Base-by-base conservation (phyloP, 495 filamentous ascomycete genomes). In the Aspergillus egyptiacus region DNA sequence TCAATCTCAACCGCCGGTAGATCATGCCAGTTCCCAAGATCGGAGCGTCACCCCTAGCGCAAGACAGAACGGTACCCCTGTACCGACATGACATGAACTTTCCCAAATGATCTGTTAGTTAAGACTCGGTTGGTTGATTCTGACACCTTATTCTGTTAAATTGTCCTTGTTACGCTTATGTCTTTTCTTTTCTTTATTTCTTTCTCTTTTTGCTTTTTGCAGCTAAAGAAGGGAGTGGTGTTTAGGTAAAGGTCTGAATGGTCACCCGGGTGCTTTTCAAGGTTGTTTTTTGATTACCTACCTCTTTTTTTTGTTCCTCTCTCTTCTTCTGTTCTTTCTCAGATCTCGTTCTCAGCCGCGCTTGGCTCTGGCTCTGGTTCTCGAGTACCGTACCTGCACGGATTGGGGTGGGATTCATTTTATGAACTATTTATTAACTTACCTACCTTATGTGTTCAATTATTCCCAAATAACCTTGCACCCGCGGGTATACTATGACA, bases 1-100 rank as follows among this genome's bases (percentile, higher is more conserved):
- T 24, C 72, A 75, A 39, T 61, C 41, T 6, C 72, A 75, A 40
- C 61, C 72, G 23, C 30, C 56, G 6, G 36, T 51, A 14, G 61
- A 67, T 15, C 45, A 59, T 31, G 52, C 59, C 42, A 48, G 33
- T 15, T 67, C 65, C 1, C 63, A 69, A 45, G 66, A 69, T 55
- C 59, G 64, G 31, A 71, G 71, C 53, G 53, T 62, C 8, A 72
- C 69, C 13, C 68, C 71, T 9, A 60, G 59, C 19, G 61, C 50
- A 48, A 72, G 68, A 51, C 69, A 63, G 40, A 76, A 70, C 40
- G 72, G 70, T 18, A 74, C 72, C 5, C 66, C 69, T 41, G 63
- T 65, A 10, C 60, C 60, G n/a, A 57, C 63, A 62, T 64, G 55
- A 51, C 8, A n/a, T 38, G 1, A 23, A 10, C 19, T 13, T 15